Base-by-base conservation (phyloP, 352 stramenopile genomes). In the Aphanomyces cochlioides region DNA sequence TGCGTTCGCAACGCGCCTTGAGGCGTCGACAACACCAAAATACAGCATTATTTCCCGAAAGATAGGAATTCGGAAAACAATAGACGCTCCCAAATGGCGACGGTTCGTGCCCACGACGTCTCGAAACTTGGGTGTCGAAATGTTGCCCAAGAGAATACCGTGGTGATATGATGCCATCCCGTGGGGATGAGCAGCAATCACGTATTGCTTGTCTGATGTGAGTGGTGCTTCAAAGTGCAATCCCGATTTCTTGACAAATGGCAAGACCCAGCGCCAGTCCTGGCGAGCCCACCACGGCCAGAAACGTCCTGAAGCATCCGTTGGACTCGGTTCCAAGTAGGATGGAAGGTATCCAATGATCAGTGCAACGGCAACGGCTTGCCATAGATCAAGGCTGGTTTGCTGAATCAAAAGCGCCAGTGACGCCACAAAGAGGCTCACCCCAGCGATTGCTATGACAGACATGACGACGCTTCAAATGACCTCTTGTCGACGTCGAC, bases 151-250 rank as follows among this genome's bases (percentile, higher is more conserved):
- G 34, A 92, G 73, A 19, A 82, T 73, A 0, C 81, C 87, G 67
- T 95, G 84, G 65, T 93, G 84, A 41, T 69, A 78, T 8, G 87
- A 95, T 47, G 90, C 56, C 10, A 92, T 61, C 13, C 85, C 87
- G 60, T 95, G 87, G 45, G 87, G 87, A 58, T 95, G 87, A 3
- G 81, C 89, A 64, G 77, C 88, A 58, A 92, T 90, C 37, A 95
- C 85, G 66, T 93, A 87, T 67, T 91, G 85, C 75, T 82, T 84
- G 37, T 58, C 67, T 5, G 81, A 77, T 41, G 88, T 77, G 53
- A 93, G 69, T 7, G 76, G 75, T 57, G 84, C 77, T 58, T 95
- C 84, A 73, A 86, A 90, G 69, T 92, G 83, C 43, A 92, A 72
- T 56, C 82, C 89, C 53, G 57, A 17, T 34, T 54, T 28, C 73